phyloP scores from a whole-genome alignment of 139 green algal species.

The Chlorella sp. region DNA sequence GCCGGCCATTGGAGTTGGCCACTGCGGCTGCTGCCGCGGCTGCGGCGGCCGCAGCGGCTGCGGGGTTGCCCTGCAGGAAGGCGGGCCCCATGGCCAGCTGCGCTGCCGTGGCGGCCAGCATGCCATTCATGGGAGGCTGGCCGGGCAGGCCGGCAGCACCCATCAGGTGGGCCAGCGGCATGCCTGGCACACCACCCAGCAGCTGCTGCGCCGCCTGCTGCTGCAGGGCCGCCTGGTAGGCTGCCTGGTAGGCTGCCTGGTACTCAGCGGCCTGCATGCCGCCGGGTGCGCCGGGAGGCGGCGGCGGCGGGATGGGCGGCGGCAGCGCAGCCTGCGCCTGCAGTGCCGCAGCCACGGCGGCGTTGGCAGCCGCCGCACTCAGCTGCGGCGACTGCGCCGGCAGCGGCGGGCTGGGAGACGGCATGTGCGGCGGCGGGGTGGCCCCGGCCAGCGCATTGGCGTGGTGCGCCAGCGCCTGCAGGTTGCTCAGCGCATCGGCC shows the following conservation, averaged over 20 bases:
- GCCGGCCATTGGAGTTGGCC: conserved; percentile 30
- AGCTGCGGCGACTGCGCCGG: no score
- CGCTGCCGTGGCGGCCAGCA: conserved; percentile 59
- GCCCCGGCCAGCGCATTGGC: no score
- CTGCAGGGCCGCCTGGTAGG: conserved; percentile 83
- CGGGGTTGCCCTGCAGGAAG: conserved; percentile 51
- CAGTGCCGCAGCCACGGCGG: no score
- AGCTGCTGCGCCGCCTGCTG: conserved; percentile 64
- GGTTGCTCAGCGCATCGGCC: no score
- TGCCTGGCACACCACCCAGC: conserved; percentile 24
- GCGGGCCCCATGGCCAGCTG: conserved; percentile 67
- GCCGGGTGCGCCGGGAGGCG: no score
- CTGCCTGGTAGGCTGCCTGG: conserved; percentile 89
- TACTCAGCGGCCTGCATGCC: conserved; percentile 63
- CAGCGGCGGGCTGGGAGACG: no score
- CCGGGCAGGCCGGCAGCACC: background rate
- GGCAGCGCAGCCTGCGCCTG: background rate
- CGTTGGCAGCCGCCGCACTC: no score
- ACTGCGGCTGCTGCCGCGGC: conserved; percentile 66
- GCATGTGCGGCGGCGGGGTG: no score
- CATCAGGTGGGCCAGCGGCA: conserved; percentile 42
- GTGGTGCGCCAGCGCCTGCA: no score
- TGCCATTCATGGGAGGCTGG: conserved; percentile 48
- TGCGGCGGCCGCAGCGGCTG: conserved; percentile 61
- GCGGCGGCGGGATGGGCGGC: no score